Evolutionary conservation across 345 rosid genomes (phyloP), one percentile per base, ranked within the genome.

Genomic region (Eucalyptus virginea): DNA sequence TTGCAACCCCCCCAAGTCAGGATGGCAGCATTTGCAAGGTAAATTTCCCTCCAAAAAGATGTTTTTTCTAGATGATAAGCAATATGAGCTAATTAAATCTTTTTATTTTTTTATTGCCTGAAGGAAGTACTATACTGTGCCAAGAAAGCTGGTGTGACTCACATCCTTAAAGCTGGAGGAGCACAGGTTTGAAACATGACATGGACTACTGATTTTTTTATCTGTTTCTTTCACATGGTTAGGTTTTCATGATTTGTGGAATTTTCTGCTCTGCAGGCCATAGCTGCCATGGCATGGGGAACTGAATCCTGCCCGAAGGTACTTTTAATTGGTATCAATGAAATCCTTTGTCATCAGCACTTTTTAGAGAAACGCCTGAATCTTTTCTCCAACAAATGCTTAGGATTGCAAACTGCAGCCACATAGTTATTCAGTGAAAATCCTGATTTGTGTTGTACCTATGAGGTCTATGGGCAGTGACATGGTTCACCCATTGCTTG

Each of bases 1-100:
- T 96, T 89, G 99, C 99, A 34, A 95, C 99, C 86, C 99, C 99
- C 80, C 99, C 99, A 67, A 89, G 90, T 90, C 92, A 92, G 88
- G 97, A 96, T 92, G 96, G 99, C 88, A 95, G 94, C 94, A 96
- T 96, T 88, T 97, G 98, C 89, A 95, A 96, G 99, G 99, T 98
- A 91, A 81, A 77, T 88, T 65, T 48, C 16, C 24, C 51, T 17
- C 9, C 18, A 54, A 26, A 14, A 44, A 30, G 26, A 60, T 87
- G 40, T 17, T 86, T 14, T 2, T 4, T 51, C 28, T 40, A 77
- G 67, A 7, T 58, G 50, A 52, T 44, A 62, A 37, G 67, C 28
- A 17, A 30, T 69, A 34, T 51, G 69, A 69, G 5, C 81, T 89
- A 23, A 86, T 54, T 50, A 2, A 3, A 42, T 2, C 37, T 47